Base-by-base conservation (phyloP, 257 asterid species). In the Solanum raphanifolium region DNA sequence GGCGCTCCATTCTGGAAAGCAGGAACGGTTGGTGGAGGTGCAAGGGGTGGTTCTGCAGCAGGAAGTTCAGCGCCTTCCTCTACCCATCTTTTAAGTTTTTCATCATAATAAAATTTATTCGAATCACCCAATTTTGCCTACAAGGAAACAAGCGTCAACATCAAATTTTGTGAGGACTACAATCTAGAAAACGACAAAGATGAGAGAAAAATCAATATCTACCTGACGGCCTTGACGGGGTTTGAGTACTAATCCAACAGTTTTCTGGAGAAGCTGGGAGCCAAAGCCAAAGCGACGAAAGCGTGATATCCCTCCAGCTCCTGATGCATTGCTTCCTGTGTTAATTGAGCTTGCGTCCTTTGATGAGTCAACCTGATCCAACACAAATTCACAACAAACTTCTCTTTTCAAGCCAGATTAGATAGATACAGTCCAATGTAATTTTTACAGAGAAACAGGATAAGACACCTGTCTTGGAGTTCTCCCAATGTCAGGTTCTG, bases 401-500 rank as follows among this genome's bases (percentile, higher is more conserved):
- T 52, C 29, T 72, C 83, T 43, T 18, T 39, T 71, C 84, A 86
- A 60, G 20, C 74, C 84, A 32, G 73, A 29, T 36, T 12, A n/a
- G 55, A 72, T 52, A 43, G 71, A 86, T 75, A 46, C 34, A 73
- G 68, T 52, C 75, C 75, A 15, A 52, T 9, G 39, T 60, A 85
- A 43, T 65, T 25, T 68, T 48, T 82, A 86, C 38, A 48, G 72
- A 81, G 71, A 74, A 89, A 12, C 66, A 69, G 66, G 69, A 79
- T 75, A 87, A 89, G 90, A 87, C 90, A 97, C 99, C 99, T 97
- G 98, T 92, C 91, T 92, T 62, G 98, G 98, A 91, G 93, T 95
- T 92, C 98, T 94, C 73, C 99, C 99, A 66, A 97, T 93, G 93
- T 97, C 97, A 23, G 99, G 99, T 92, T 97, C 99, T 36, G 99